phyloP scores from a whole-genome alignment of 371 early-diverging fungal genomes.

The Haplosporangium sp. region DNA sequence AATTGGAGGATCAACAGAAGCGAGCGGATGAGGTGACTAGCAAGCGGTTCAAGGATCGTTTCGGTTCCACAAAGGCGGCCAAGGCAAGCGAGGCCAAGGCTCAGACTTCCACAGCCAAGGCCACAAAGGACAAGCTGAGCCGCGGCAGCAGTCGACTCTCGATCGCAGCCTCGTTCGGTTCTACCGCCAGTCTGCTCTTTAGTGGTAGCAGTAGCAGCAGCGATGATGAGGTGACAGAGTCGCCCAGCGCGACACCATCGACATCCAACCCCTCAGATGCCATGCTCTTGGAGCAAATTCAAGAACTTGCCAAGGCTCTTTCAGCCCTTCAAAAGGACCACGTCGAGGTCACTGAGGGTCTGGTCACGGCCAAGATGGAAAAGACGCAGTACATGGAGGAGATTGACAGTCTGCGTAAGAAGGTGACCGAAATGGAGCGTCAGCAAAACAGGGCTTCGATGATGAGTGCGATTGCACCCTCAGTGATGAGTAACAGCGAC shows the following conservation, averaged over 20 bases:
- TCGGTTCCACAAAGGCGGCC: conserved; percentile 32
- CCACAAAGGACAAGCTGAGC: conserved; percentile 32
- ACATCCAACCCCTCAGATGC: conserved; percentile 20
- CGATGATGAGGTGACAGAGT: conserved; percentile 16
- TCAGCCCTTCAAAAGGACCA: conserved; percentile 69
- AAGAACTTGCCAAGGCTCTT: conserved; percentile 67
- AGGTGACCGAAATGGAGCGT: conserved; percentile 53
- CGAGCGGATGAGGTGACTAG: conserved; percentile 69
- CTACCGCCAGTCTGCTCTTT: conserved; percentile 22
- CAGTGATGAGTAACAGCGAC: conserved; percentile 51
- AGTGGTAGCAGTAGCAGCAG: conserved; percentile 8
- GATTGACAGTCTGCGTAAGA: conserved; percentile 46
- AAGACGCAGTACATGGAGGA: conserved; percentile 63
- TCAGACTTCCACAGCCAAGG: conserved; percentile 9
- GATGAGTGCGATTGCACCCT: conserved; percentile 45
- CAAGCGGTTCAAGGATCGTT: conserved; percentile 50
- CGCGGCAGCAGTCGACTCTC: conserved; percentile 35
- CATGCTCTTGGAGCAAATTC: conserved; percentile 70
- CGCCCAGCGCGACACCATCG: conserved; percentile 1
- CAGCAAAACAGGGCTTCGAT: conserved; percentile 56
- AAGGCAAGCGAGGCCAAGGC: conserved; percentile 6
- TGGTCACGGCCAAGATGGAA: conserved; percentile 66
- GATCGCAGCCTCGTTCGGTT: conserved; percentile 48
- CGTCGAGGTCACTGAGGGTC: conserved; percentile 65
- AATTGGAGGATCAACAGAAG: conserved; percentile 72